phyloP scores from a whole-genome alignment of 148 eudicot species.

The Spergularia marina region DNA sequence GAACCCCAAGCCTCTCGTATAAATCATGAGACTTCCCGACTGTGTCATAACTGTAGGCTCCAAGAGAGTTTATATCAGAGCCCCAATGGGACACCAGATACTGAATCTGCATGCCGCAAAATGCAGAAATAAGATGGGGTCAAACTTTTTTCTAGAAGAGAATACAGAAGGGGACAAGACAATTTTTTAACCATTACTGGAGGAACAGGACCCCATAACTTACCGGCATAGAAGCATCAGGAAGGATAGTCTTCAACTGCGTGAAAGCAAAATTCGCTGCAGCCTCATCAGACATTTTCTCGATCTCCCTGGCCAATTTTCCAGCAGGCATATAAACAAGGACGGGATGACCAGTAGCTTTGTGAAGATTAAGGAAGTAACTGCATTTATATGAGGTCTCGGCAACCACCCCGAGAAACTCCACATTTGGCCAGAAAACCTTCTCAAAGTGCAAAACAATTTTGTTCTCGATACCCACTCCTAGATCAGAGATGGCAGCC shows the following conservation, averaged over 20 bases:
- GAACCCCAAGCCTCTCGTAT: conserved; percentile 79
- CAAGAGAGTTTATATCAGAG: conserved; percentile 70
- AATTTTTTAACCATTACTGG: not conserved
- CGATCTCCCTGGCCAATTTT: conserved; percentile 84
- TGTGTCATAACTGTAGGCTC: conserved; percentile 86
- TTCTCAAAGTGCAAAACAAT: conserved; percentile 83
- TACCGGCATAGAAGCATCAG: conserved; percentile 83
- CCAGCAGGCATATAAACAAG: conserved; percentile 99
- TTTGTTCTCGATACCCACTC: conserved; percentile 94
- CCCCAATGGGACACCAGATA: conserved; percentile 97
- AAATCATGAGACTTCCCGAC: conserved; percentile 91
- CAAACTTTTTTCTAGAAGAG: not conserved
- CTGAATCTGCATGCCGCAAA: conserved; percentile 59
- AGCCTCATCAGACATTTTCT: conserved; percentile 92
- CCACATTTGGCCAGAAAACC: conserved; percentile 99
- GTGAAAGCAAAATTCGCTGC: conserved; percentile 88
- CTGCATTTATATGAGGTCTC: conserved; percentile 91
- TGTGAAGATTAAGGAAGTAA: conserved; percentile 97
- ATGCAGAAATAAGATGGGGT: not conserved
- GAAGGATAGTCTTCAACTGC: conserved; percentile 80
- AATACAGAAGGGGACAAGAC: not conserved
- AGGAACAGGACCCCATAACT: not conserved
- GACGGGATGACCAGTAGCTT: conserved; percentile 88
- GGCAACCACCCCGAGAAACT: conserved; percentile 96
- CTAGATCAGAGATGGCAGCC: conserved; percentile 77